Conservation (phyloP, 1,284 basidiomycete genomes). For the Trametes polyzona region DNA sequence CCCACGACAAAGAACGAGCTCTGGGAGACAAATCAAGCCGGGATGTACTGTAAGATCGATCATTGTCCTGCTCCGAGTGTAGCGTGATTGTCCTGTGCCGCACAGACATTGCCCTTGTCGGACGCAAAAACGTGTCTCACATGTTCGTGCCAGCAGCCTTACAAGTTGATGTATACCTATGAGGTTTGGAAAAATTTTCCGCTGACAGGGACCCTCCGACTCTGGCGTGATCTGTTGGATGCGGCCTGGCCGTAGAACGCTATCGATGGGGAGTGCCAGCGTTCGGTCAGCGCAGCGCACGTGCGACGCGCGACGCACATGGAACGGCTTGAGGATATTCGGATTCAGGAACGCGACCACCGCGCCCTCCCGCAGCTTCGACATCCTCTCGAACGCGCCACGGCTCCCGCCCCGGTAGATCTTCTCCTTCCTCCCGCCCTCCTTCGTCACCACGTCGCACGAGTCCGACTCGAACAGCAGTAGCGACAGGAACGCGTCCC, state of each 20-base stretch:
- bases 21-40: too few species aligned
- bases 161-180: too few species aligned
- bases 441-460: conserved; percentile 55
- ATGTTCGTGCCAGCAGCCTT: too few species aligned
- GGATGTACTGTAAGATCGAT: too few species aligned
- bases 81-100: too few species aligned
- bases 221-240: conserved; percentile 84
- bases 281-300: neutral
- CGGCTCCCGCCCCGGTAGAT: conserved; percentile 86
- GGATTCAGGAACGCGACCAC: conserved; percentile 93
- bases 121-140: too few species aligned
- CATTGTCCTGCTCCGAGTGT: too few species aligned
- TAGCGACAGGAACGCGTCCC: conserved; percentile 84
- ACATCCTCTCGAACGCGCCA: conserved; percentile 90
- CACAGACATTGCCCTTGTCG: too few species aligned
- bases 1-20: too few species aligned
- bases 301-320: conserved; percentile 50
- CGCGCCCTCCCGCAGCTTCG: conserved; percentile 85
- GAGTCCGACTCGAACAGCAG: conserved; percentile 88
- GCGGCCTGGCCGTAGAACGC: conserved; percentile 62
- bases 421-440: conserved; percentile 56
- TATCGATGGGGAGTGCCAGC: conserved; percentile 25
- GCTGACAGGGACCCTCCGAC: conserved; percentile 79
- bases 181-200: too few species aligned
- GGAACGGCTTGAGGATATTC: conserved; percentile 81